phyloP scores from a whole-genome alignment of 1,284 basidiomycete species.

The Violaceomyces palustris region DNA sequence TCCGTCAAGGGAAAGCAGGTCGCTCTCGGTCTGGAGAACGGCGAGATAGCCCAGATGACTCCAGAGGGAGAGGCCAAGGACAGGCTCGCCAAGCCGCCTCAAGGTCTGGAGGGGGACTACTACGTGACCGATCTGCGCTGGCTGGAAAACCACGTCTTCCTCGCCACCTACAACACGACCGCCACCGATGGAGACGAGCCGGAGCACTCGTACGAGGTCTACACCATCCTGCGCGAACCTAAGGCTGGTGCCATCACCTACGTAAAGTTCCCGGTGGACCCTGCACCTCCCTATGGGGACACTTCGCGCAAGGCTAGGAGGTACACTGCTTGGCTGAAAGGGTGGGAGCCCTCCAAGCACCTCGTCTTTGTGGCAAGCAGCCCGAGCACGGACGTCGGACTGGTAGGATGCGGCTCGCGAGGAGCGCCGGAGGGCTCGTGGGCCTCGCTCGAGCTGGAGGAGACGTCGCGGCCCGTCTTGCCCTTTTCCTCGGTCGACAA shows the following conservation, averaged over 20 bases:
- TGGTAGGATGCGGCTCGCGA: slow-evolving; percentile 58
- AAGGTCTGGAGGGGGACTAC: slow-evolving; percentile 56
- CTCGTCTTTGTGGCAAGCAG: slow-evolving; percentile 68
- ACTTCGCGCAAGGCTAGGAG: slow-evolving; percentile 61
- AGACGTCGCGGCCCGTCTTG: slow-evolving; percentile 64
- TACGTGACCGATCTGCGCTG: slow-evolving; percentile 61
- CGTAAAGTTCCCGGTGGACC: slow-evolving; percentile 57
- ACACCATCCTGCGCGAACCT: slow-evolving; percentile 64
- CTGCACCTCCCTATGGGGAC: slow-evolving; percentile 61
- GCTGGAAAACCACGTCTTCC: slow-evolving; percentile 70
- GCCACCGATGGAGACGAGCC: slow-evolving; percentile 32
- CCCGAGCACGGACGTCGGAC: slow-evolving; percentile 70
- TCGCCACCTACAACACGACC: slow-evolving; percentile 62
- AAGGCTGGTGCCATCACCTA: slow-evolving; percentile 60
- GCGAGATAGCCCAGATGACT: slow-evolving; percentile 68
- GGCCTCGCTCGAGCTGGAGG: slow-evolving; percentile 70
- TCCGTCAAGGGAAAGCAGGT: slow-evolving; percentile 81
- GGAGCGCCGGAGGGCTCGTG: slow-evolving; percentile 57
- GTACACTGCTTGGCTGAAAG: slow-evolving; percentile 58
- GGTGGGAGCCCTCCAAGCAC: slow-evolving; percentile 64
- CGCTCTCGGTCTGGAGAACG: slow-evolving; percentile 67
- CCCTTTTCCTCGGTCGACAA: slow-evolving; percentile 63
- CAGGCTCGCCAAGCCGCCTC: slow-evolving; percentile 61
- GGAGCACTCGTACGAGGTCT: slow-evolving; percentile 59
- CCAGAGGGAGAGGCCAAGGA: slow-evolving; percentile 62